Base-by-base conservation (phyloP, 306 rosid genomes). In the Mimosa pudica region DNA sequence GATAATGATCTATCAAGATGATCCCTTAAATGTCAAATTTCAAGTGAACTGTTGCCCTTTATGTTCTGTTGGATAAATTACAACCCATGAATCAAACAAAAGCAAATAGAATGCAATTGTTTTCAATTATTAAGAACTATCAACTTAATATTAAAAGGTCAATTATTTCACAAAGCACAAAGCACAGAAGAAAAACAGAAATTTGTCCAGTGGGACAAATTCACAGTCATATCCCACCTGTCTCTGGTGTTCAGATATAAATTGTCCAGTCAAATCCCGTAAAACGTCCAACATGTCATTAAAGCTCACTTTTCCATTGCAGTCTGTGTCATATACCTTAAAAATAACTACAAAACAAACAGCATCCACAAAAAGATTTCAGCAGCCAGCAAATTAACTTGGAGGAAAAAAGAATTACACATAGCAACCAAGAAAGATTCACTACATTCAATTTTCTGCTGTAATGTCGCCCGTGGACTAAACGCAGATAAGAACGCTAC, bases 401-500 rank as follows among this genome's bases (percentile, higher is more conserved):
- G 18, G 36, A 18, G 57, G 42, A 38, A 14, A 41, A n/a, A 46
- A 11, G 24, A 45, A 47, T 51, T 11, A 35, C 17, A 7, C 18
- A 9, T 20, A 8, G 52, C 36, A 17, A 35, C 4, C 42, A 3
- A 73, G 35, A 55, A 7, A n/a, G 11, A 73, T 38, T 54, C n/a
- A 49, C 64, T 84, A 92, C 94, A 92, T 87, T 87, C 87, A 51
- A 92, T 81, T 84, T 92, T 92, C 30, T 90, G 90, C 49, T 92
- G 90, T 58, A 78, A 52, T 71, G 89, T 84, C 42, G 93, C 93
- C 5, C 88, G 93, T 49, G 94, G 87, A 84, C 93, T 90, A 77
- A 92, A 89, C 10, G 93, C 92, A 20, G 97, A 92, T 82, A 92
- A 86, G 76, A 92, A 92, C 1, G 86, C 86, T 54, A 92, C 90